Evolutionary conservation across 768 basidiomycete genomes (phyloP).

Genomic region (Brasilioporus rufonigricans): DNA sequence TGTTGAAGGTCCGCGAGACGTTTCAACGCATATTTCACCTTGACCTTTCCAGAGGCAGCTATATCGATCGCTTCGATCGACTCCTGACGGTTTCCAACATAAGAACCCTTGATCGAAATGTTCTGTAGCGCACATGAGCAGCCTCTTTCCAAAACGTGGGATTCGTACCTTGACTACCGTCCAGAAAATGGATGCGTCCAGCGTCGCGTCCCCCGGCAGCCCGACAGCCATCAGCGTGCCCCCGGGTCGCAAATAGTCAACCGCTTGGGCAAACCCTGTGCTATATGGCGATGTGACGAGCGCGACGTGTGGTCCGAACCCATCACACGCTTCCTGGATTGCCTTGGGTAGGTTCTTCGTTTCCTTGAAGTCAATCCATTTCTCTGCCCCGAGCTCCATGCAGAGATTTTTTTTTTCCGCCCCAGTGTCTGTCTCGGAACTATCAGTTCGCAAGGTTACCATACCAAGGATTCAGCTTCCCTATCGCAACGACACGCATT

Average conservation of each 20-base stretch:
- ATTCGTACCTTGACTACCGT: slow-evolving; percentile 56
- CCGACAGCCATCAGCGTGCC: slow-evolving; percentile 81
- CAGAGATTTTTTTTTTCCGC: slow-evolving; percentile 66
- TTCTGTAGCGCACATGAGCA: slow-evolving; percentile 18
- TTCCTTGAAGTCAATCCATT: slow-evolving; percentile 76
- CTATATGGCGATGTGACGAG: slow-evolving; percentile 55
- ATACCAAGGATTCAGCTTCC: slow-evolving; percentile 22
- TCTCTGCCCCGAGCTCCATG: slow-evolving; percentile 64
- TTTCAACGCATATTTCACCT: slow-evolving; percentile 49
- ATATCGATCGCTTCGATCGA: slow-evolving; percentile 78
- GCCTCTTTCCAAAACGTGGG: not conserved
- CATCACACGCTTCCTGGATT: slow-evolving; percentile 60
- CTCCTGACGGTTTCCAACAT: slow-evolving; percentile 77
- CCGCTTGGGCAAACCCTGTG: slow-evolving; percentile 49
- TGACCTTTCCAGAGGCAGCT: slow-evolving; percentile 68
- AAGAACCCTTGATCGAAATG: slow-evolving; percentile 33
- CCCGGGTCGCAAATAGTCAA: slow-evolving; percentile 72
- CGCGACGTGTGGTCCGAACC: slow-evolving; percentile 70
- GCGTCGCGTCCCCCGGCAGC: slow-evolving; percentile 57
- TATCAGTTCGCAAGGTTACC: not conserved
- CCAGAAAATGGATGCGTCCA: slow-evolving; percentile 68
- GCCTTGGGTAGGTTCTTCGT: slow-evolving; percentile 63
- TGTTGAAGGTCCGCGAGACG: slow-evolving; percentile 50
- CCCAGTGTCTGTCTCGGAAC: slow-evolving; percentile 54
- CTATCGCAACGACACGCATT: slow-evolving; percentile 76